A percentile compares a stretch with the other conserved stretches of the same genome.
Evolutionary conservation across 441 rosid species (phyloP).

Genomic region (Biscutella auriculata): DNA sequence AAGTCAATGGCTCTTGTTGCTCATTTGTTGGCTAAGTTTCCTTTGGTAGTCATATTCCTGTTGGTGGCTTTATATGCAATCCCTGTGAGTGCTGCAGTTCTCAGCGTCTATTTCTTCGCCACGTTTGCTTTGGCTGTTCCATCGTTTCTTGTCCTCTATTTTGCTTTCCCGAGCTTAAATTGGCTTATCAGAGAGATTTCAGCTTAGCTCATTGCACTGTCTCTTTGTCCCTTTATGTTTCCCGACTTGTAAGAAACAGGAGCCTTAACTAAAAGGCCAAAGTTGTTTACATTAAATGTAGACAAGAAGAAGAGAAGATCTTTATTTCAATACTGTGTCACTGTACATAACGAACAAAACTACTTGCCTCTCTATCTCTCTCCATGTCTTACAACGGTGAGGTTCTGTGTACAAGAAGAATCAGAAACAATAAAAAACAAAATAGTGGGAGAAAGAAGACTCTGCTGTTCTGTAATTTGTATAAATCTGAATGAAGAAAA

Average conservation of each 20-base stretch:
- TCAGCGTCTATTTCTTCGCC: conserved; percentile 56
- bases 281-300: background rate
- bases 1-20: conserved; percentile 58
- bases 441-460: background rate
- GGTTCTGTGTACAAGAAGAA: conserved; percentile 33
- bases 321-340: background rate
- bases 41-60: conserved; percentile 57
- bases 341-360: conserved; percentile 16
- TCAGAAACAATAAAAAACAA: conserved; percentile 20
- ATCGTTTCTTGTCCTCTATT: conserved; percentile 60
- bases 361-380: background rate
- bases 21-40: conserved; percentile 63
- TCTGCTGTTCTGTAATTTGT: background rate
- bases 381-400: background rate
- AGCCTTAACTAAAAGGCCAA: background rate
- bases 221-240: conserved; percentile 6
- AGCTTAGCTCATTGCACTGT: conserved; percentile 27
- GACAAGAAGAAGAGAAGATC: conserved; percentile 7
- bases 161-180: conserved; percentile 64
- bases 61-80: conserved; percentile 62
- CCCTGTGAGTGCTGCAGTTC: conserved; percentile 71
- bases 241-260: conserved; percentile 4
- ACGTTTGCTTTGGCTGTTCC: conserved; percentile 68
- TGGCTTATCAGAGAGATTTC: conserved; percentile 82
- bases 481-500: background rate